A percentile compares a stretch with the other conserved stretches of the same genome.
Conservation (phyloP, 768 basidiomycete genomes). For the Holtermanniella nyarrowii region DNA sequence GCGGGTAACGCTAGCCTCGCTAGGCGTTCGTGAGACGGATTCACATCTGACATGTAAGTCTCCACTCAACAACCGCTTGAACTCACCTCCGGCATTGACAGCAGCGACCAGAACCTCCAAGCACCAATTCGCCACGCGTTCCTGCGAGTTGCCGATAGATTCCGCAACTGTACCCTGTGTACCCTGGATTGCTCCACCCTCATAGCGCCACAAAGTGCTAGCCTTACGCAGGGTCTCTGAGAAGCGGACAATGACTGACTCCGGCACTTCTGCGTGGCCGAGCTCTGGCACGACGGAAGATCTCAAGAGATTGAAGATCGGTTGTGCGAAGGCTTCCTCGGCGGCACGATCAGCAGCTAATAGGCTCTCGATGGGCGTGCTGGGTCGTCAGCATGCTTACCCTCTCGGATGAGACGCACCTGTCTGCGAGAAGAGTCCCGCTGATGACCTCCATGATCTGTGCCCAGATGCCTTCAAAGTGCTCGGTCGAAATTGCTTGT, state of each 20-base stretch:
- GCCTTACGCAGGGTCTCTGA: conserved; percentile 23
- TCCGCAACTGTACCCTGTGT: conserved; percentile 24
- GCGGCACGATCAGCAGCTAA: conserved; percentile 5
- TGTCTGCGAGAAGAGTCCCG: conserved; percentile 24
- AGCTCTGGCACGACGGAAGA: conserved; percentile 16
- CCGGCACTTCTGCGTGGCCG: conserved; percentile 14
- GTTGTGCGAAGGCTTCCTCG: conserved; percentile 31
- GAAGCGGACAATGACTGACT: conserved; percentile 14
- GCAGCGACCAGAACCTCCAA: conserved; percentile 22
- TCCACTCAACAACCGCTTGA: conserved; percentile 67
- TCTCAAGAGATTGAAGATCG: conserved; percentile 14
- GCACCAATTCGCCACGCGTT: conserved; percentile 29
- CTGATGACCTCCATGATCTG: conserved; percentile 43
- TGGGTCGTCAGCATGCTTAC: conserved; percentile 1
- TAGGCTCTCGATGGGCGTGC: not conserved
- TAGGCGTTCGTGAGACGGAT: conserved; percentile 45
- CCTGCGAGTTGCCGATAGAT: conserved; percentile 12
- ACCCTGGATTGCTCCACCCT: not conserved
- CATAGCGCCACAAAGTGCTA: conserved; percentile 23
- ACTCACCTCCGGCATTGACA: conserved; percentile 63
- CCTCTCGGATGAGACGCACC: conserved; percentile 2
- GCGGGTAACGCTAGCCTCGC: conserved; percentile 63
- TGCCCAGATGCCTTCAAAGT: conserved; percentile 73
- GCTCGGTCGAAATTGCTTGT: conserved; percentile 52
- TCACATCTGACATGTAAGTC: conserved; percentile 48